Base-by-base conservation (phyloP, 163 green algal species). In the Volvox carteri region DNA sequence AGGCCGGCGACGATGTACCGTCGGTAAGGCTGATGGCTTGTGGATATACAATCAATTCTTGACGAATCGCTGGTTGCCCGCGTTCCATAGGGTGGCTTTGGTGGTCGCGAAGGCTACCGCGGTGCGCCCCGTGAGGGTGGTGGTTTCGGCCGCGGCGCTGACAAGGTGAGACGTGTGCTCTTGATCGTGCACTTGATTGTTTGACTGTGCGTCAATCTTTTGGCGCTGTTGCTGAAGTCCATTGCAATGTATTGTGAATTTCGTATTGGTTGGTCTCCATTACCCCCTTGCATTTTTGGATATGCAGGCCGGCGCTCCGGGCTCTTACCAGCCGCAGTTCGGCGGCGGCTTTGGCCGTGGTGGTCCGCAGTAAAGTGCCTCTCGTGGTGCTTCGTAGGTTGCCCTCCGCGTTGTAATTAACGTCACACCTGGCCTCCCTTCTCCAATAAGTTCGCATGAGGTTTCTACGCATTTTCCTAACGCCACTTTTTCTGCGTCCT, bases 291-390 rank as follows among this genome's bases (percentile, higher is more conserved):
- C 4, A 39, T 70, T 25, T 37, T 44, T 85, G 18, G 54, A 11
- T 39, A 78, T 46, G 78, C 90, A 95, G 93, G 92, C 89, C 84
- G 94, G 93, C 56, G 96, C 96, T 37, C 96, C 96, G 42, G 96
- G 96, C 84, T 93, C 93, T 41, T 98, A 97, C 95, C 78, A 94
- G 85, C 96, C 96, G 33, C 94, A 96, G 92, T 98, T 98, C 90
- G 95, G 94, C 46, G 94, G 89, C n/a, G 88, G 89, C 86, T 93
- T 92, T 46, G 90, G 92, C 77, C 86, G 92, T 52, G 90, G 93
- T 75, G 73, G 84, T 60, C 90, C 90, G 52, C 70, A 90, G 81
- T 92, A 92, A 88, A 52, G 9, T 1, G 6, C 48, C 75, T 30
- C 4, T 65, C 16, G 5, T 65, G 54, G 5, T 65, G 54, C 54